Base-by-base conservation (phyloP, 371 early-diverging fungal species). In the Mucor sp. region DNA sequence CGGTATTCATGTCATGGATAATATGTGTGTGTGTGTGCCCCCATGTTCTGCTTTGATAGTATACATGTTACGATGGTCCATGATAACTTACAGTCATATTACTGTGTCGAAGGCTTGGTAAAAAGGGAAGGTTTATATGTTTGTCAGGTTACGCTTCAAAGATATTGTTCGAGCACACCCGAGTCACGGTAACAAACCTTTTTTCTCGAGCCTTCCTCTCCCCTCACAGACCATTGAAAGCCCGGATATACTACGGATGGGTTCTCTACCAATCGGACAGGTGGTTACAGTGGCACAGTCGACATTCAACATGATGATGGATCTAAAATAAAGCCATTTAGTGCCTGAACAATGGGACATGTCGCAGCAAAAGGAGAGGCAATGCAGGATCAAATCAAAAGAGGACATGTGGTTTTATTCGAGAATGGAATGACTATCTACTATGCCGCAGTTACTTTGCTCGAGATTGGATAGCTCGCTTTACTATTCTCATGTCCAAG, bases 31-130 rank as follows among this genome's bases (percentile, higher is more conserved):
- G 9, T n/a, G n/a, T n/a, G n/a, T n/a, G n/a, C n/a, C 32, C 15
- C 41, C 53, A 43, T 37, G 39, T 23, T 50, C 43, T 41, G 48
- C 17, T 66, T 21, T 53, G 35, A 12, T 27, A 19, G 14, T 47
- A 4, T 21, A 35, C 21, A 58, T 37, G 28, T 11, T 25, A 64
- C 14, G 41, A 23, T 48, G 1, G 17, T 55, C 3, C 25, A 50
- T 43, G 19, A 23, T 35, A 61, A 74, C 77, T 77, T 77, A 77
- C 77, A 77, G 77, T 77, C 77, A 77, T 77, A 66, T 60, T 77
- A 68, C 71, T 69, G 73, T 69, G 72, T 68, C 68, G 62, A 71
- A 63, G 74, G 77, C 77, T 71, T 69, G 58, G 74, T 68, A 66
- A 74, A 71, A 77, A 73, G 74, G 74, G 74, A 74, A 62, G 74